Percentiles rank a stretch among this genome's conserved stretches.
Evolutionary conservation across 1,139 yeast species (phyloP).

Genomic region (Lodderomyces parapsilosis): DNA sequence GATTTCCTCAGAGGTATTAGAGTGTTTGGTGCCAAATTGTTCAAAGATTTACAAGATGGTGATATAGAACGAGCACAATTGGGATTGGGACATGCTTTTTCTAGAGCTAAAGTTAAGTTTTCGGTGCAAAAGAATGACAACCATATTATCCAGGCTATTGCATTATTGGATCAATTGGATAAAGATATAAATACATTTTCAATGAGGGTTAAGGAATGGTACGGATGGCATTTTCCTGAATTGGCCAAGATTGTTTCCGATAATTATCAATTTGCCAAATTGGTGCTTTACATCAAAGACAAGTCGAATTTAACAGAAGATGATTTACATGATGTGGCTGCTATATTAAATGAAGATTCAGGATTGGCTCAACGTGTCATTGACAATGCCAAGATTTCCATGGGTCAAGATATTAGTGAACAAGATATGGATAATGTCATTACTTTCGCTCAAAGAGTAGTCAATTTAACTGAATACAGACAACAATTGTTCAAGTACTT

Average conservation of each 20-base stretch:
- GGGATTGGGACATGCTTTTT: conserved; percentile 98
- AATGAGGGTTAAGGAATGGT: conserved; percentile 99
- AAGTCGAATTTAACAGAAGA: conserved; percentile 82
- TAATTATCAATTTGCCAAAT: conserved; percentile 82
- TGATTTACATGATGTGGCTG: conserved; percentile 85
- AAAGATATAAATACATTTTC: conserved; percentile 97
- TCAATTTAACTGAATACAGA: conserved; percentile 92
- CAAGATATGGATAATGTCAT: conserved; percentile 82
- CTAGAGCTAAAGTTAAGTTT: conserved; percentile 98
- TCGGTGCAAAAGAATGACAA: conserved; percentile 98
- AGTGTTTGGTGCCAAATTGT: conserved; percentile 82
- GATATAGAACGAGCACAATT: conserved; percentile 97
- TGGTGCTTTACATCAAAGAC: conserved; percentile 81
- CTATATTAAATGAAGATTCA: conserved; percentile 87
- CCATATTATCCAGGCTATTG: conserved; percentile 98
- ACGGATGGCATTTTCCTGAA: conserved; percentile 99
- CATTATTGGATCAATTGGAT: conserved; percentile 92
- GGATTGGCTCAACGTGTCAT: conserved; percentile 90
- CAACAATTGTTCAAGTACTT: conserved; percentile 87
- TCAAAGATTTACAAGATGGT: conserved; percentile 90
- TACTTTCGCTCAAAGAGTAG: conserved; percentile 91
- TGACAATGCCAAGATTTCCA: conserved; percentile 87
- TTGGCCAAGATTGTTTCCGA: conserved; percentile 95
- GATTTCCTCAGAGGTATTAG: conserved; percentile 95
- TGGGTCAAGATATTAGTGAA: conserved; percentile 97